A percentile compares a stretch with the other conserved stretches of the same genome.
Evolutionary conservation across 1,284 basidiomycete species (phyloP).

Genomic region (Puccinia coronata): DNA sequence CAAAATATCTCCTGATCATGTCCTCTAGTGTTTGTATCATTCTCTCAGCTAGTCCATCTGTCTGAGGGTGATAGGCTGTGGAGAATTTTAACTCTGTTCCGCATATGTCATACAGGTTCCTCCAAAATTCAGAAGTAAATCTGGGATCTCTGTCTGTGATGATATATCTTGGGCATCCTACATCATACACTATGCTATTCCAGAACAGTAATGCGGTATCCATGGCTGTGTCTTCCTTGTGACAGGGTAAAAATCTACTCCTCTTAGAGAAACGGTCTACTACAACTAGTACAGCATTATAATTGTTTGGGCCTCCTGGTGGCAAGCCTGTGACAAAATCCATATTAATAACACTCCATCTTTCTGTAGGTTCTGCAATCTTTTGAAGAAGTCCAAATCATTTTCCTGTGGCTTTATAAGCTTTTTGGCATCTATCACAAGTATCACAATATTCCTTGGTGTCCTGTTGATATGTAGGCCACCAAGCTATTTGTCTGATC

Average conservation of each 20-base stretch:
- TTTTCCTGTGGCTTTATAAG: conserved; percentile 2
- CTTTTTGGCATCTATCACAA: conserved; percentile 7
- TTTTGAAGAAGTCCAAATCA: background rate
- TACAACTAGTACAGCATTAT: no score
- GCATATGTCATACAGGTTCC: conserved; percentile 58
- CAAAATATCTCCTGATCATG: background rate
- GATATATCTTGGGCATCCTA: no score
- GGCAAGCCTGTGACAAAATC: no score
- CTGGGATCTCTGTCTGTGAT: no score
- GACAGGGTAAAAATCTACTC: no score
- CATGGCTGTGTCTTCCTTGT: no score
- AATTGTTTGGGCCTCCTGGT: no score
- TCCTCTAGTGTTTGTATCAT: conserved; percentile 13
- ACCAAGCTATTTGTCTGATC: background rate
- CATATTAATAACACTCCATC: no score
- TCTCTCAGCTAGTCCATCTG: background rate
- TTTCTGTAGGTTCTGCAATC: background rate
- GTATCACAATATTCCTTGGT: background rate
- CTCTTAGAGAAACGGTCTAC: no score
- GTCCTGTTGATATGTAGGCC: background rate
- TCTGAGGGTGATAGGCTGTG: conserved; percentile 61
- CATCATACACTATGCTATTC: no score
- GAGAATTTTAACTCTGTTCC: conserved; percentile 61
- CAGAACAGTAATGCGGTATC: no score
- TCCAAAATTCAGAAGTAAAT: conserved; percentile 62